Percentiles rank a stretch among this genome's conserved stretches.
These are phyloP conservation scores for Diplocarpon rosae DNA, from an alignment of 2,329 filamentous ascomycete genomes.

Conservation along the genomic window DNA sequence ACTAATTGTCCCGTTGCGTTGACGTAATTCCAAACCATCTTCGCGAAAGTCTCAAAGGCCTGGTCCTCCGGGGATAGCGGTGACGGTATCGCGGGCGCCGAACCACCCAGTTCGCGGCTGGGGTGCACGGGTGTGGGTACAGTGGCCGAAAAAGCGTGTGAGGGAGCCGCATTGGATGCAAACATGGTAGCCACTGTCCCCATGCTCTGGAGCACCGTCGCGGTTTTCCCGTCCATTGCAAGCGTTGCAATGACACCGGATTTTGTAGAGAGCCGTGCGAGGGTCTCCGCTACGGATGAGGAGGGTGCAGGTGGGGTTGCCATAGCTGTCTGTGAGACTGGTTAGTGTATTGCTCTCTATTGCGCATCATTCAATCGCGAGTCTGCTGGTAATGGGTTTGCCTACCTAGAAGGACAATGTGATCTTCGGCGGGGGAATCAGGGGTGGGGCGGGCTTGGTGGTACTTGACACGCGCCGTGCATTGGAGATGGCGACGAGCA, in stretches of 20 bases:
- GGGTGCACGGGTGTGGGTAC: background rate
- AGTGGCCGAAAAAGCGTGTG: background rate
- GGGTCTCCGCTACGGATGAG: constrained; percentile 16
- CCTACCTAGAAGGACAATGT: background rate
- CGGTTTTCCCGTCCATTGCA: constrained; percentile 59
- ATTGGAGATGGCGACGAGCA: background rate
- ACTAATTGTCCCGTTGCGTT: constrained; percentile 57
- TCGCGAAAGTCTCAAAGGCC: constrained; percentile 47
- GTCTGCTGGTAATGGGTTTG: background rate
- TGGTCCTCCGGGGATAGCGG: background rate
- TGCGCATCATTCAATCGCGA: background rate
- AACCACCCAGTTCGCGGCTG: background rate
- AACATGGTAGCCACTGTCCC: constrained; percentile 43
- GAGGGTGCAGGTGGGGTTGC: background rate
- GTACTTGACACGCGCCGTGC: no score
- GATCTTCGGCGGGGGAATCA: no score
- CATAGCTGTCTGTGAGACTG: background rate
- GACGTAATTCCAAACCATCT: constrained; percentile 67
- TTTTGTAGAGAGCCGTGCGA: constrained; percentile 52
- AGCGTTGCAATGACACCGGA: constrained; percentile 70
- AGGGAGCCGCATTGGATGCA: constrained; percentile 15
- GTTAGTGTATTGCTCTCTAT: background rate
- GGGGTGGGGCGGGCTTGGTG: no score
- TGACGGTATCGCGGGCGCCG: background rate
- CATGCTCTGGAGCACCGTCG: constrained; percentile 64